Evolutionary conservation across 306 rosid genomes (phyloP), one percentile per base, ranked within the genome.

Genomic region (Hippophae gyantsensis): DNA sequence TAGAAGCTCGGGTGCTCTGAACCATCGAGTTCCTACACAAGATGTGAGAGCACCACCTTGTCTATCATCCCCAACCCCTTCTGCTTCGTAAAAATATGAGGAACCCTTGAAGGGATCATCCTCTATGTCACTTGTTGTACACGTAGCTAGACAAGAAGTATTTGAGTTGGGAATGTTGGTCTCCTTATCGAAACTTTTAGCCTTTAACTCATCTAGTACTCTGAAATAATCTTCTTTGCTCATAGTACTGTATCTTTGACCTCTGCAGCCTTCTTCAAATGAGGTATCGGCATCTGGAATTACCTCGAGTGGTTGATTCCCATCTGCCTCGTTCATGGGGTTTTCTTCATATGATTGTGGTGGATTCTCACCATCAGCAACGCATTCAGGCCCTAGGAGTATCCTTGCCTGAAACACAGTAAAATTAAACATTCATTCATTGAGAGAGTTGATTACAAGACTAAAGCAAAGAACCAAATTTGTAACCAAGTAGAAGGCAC

Each of bases 1-100:
- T 43, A 92, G 95, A 56, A 92, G 73, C 72, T 92, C 99, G 3
- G 96, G 99, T 11, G 96, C 87, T 57, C 78, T 70, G 67, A 69
- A 92, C 96, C 93, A 85, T 42, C 93, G 80, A 53, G 96, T 85
- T 58, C 96, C 98, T 0, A 90, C 93, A 62, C 96, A 83, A 14
- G 98, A 78, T 48, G 98, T 87, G 65, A 90, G 84, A 60, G 66
- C 53, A 43, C 78, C 53, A 43, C 78, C 95, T 13, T 63, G 77
- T 57, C 70, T 75, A 56, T 71, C 70, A 65, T 71, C 78, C 52
- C 66, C 85, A 40, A 49, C 84, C 58, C 65, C 97, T 42, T 80
- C 98, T 8, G 76, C 86, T 48, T 85, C 87, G 7, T 71, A 82
- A 0, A 81, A 64, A 60, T 80, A 80, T 4, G 23, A 18, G 23